Percentiles rank a stretch among this genome's conserved stretches.
phyloP scores from a whole-genome alignment of 176 grass and related monocot species.

The Miscanthus lutarioriparius region DNA sequence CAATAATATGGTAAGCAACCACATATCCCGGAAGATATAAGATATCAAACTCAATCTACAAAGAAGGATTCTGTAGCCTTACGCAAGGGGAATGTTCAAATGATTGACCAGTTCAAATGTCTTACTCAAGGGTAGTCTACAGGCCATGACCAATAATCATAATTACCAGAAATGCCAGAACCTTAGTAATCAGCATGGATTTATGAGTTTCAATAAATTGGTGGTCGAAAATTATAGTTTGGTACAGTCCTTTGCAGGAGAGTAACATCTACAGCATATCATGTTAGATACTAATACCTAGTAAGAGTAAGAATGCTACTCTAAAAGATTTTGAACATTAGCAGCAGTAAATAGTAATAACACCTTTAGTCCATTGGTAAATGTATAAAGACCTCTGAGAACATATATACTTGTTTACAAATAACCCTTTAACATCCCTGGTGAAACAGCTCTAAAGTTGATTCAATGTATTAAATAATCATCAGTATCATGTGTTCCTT shows the following conservation, averaged over 20 bases:
- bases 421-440: neutral
- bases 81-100: neutral
- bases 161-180: constrained; percentile 27
- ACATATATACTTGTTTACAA: neutral
- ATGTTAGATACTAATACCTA: neutral
- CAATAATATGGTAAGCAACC: neutral
- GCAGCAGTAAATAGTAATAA: neutral
- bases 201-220: neutral
- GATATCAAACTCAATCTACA: neutral
- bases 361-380: neutral
- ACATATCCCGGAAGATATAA: neutral
- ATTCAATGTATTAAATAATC: neutral
- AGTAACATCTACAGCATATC: neutral
- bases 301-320: neutral
- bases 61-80: neutral
- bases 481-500: neutral
- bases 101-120: constrained; percentile 23
- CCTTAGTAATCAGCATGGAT: neutral
- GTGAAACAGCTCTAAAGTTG: neutral
- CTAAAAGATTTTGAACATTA: neutral
- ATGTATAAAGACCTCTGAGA: neutral
- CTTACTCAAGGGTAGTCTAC: constrained; percentile 11
- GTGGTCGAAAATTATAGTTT: neutral
- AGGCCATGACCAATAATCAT: neutral
- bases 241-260: neutral